Percentiles rank a stretch among this genome's conserved stretches.
Conservation (phyloP, 2,329 filamentous ascomycete genomes). For the Fusarium sp. region DNA sequence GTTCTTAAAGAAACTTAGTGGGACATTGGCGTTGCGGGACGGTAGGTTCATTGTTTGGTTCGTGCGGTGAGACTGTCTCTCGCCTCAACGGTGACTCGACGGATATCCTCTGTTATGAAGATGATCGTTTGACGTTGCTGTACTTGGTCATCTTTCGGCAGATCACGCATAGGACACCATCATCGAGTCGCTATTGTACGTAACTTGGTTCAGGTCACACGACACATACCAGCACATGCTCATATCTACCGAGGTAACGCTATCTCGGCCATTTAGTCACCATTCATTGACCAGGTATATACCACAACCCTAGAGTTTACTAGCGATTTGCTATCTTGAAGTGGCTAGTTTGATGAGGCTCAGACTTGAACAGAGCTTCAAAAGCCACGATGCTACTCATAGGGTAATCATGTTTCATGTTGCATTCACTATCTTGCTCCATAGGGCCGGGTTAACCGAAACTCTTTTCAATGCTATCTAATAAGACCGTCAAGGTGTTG, state of each 20-base stretch:
- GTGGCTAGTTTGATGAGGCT: conserved; percentile 22
- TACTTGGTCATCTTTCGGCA: not conserved
- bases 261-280: not conserved
- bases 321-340: conserved; percentile 16
- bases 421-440: not conserved
- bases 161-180: not conserved
- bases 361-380: conserved; percentile 4
- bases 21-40: conserved; percentile 12
- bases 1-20: not conserved
- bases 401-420: conserved; percentile 2
- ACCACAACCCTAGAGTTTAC: not conserved
- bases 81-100: conserved; percentile 6
- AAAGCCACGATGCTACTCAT: not conserved
- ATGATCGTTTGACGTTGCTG: not conserved
- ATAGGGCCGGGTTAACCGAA: not conserved
- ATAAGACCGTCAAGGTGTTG: not conserved
- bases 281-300: not conserved
- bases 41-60: conserved; percentile 16
- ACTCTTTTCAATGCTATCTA: not conserved
- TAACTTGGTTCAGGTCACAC: not conserved
- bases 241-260: not conserved
- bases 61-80: conserved; percentile 10
- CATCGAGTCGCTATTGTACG: not conserved
- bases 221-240: not conserved
- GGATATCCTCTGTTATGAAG: not conserved